phyloP scores from a whole-genome alignment of 768 basidiomycete genomes.

The Clathrus columnatus region DNA sequence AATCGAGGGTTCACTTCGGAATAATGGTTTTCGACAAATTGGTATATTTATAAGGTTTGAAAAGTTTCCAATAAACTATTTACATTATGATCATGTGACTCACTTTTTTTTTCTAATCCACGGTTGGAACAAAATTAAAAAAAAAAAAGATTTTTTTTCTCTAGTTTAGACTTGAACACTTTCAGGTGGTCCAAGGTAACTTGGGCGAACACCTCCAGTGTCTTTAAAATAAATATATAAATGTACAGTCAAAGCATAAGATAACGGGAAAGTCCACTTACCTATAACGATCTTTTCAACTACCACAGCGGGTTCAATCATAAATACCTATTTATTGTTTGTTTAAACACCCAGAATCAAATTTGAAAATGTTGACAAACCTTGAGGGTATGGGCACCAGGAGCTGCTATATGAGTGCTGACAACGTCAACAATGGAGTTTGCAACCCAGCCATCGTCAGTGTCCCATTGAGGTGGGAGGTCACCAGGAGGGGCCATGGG shows the following conservation, averaged over 20 bases:
- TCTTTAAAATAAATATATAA: constrained; percentile 29
- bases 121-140: not conserved
- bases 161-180: constrained; percentile 25
- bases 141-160: not conserved
- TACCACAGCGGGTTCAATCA: constrained; percentile 52
- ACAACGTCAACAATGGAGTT: constrained; percentile 38
- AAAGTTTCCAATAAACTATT: no score
- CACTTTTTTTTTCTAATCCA: no score
- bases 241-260: not conserved
- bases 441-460: constrained; percentile 43
- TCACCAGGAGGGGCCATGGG: constrained; percentile 37
- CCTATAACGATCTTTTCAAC: constrained; percentile 56
- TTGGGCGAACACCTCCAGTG: constrained; percentile 43
- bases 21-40: no score
- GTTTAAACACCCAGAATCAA: not conserved
- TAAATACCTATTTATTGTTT: constrained; percentile 31
- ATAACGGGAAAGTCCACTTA: constrained; percentile 21
- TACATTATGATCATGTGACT: no score
- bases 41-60: no score
- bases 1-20: no score
- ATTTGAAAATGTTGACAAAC: constrained; percentile 20
- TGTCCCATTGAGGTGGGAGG: constrained; percentile 39
- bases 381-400: constrained; percentile 55
- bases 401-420: constrained; percentile 30
- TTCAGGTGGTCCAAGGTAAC: constrained; percentile 60